Percentiles rank a stretch among this genome's conserved stretches.
Evolutionary conservation across 2,329 filamentous ascomycete genomes (phyloP).

Genomic region (Pseudocercospora eumusae): DNA sequence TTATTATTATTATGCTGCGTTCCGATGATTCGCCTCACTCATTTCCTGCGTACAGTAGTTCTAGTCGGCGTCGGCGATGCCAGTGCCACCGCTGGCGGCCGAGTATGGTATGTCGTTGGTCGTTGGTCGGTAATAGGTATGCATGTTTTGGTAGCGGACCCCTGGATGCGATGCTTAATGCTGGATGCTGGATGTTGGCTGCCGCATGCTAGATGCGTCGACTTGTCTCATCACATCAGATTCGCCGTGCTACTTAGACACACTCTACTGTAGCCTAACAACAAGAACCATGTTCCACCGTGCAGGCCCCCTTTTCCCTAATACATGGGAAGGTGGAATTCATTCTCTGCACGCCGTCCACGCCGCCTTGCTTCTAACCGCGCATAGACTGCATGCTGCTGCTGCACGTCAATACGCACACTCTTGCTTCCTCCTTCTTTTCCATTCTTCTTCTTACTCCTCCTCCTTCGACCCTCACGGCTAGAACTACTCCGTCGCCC

Average conservation of each 20-base stretch:
- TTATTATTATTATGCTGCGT: background rate
- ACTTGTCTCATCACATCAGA: background rate
- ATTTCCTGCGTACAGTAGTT: too few relatives aligned
- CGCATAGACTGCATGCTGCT: constrained; percentile 1
- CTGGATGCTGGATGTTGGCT: too few relatives aligned
- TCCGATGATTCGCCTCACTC: background rate
- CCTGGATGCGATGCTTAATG: too few relatives aligned
- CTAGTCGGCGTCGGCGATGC: too few relatives aligned
- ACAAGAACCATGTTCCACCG: background rate
- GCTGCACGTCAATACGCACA: background rate
- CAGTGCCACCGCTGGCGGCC: too few relatives aligned
- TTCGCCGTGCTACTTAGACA: background rate
- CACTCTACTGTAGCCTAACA: too few relatives aligned
- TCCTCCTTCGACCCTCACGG: background rate
- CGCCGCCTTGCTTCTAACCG: constrained; percentile 7
- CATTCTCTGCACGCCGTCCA: constrained; percentile 7
- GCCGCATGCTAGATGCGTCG: too few relatives aligned
- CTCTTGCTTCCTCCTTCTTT: background rate
- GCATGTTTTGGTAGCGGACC: background rate
- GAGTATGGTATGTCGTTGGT: too few relatives aligned
- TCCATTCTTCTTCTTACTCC: background rate
- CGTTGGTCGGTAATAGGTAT: background rate
- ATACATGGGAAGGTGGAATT: constrained; percentile 8
- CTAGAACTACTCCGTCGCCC: too few relatives aligned
- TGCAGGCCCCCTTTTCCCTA: background rate